Percentiles rank a stretch among this genome's conserved stretches.
Evolutionary conservation across 2,329 filamentous ascomycete species (phyloP).

Genomic region (Calonectria honghensis): DNA sequence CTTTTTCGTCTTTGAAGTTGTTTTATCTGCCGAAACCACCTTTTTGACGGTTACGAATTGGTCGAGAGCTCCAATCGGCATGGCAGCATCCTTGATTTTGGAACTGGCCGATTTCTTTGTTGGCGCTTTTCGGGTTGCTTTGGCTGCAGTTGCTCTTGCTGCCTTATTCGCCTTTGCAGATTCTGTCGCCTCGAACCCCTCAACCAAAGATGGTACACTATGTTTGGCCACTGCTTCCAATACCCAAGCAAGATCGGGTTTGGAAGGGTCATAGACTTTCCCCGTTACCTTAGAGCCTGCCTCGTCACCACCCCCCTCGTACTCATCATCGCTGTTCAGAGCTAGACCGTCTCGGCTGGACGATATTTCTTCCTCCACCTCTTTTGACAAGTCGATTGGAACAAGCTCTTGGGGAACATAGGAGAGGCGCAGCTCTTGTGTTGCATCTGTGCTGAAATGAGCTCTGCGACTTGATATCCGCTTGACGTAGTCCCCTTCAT

Average conservation of each 20-base stretch:
- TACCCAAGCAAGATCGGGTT: constrained; percentile 60
- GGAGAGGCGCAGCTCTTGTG: constrained; percentile 85
- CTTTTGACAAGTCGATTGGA: constrained; percentile 82
- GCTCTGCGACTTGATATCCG: constrained; percentile 80
- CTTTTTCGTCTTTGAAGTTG: constrained; percentile 31
- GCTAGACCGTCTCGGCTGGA: constrained; percentile 73
- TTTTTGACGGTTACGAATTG: constrained; percentile 66
- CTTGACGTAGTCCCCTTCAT: constrained; percentile 72
- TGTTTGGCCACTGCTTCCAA: constrained; percentile 59
- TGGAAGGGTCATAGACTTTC: constrained; percentile 36
- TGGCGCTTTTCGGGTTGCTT: constrained; percentile 51
- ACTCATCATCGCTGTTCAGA: constrained; percentile 80
- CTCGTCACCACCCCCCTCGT: constrained; percentile 64
- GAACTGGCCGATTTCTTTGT: constrained; percentile 47
- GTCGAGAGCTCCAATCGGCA: constrained; percentile 61
- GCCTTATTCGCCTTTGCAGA: constrained; percentile 50
- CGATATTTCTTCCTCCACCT: constrained; percentile 77
- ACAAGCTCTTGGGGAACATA: constrained; percentile 87
- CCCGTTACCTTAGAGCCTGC: constrained; percentile 44
- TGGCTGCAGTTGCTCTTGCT: constrained; percentile 50
- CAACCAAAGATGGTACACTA: constrained; percentile 52
- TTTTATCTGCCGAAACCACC: constrained; percentile 40
- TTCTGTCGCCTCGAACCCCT: constrained; percentile 55
- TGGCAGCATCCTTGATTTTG: constrained; percentile 45
- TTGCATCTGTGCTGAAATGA: constrained; percentile 84